Evolutionary conservation across 83 land plant species (phyloP).

Genomic region (Picea abies): DNA sequence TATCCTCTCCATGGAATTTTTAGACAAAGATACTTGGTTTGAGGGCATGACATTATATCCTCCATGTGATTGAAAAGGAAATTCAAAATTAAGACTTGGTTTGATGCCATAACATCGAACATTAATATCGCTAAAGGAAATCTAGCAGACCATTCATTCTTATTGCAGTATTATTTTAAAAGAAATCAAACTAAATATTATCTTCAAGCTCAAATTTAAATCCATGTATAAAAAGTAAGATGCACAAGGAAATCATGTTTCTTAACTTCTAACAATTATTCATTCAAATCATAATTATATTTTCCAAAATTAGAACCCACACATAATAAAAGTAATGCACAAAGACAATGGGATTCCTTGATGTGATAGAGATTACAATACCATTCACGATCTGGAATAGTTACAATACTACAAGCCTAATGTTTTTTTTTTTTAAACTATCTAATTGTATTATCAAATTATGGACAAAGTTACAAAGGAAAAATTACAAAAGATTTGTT

Average conservation of each 20-base stretch:
- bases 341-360: not conserved
- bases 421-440: not conserved
- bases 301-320: not conserved
- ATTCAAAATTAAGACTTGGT: not conserved
- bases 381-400: not conserved
- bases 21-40: conserved; percentile 70
- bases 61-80: conserved; percentile 44
- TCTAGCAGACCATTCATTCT: not conserved
- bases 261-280: not conserved
- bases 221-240: not conserved
- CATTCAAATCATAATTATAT: not conserved
- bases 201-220: not conserved
- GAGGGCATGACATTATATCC: conserved; percentile 59
- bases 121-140: not conserved
- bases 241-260: not conserved
- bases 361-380: not conserved
- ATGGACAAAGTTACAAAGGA: too few species aligned
- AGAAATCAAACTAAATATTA: conserved; percentile 7
- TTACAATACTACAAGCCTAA: not conserved
- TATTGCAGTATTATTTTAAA: conserved; percentile 15
- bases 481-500: too few species aligned
- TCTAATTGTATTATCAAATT: too few species aligned
- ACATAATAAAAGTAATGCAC: not conserved
- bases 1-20: conserved; percentile 78
- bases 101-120: not conserved